Conservation (phyloP, 176 grass and related monocot species). For the Oryza punctata region DNA sequence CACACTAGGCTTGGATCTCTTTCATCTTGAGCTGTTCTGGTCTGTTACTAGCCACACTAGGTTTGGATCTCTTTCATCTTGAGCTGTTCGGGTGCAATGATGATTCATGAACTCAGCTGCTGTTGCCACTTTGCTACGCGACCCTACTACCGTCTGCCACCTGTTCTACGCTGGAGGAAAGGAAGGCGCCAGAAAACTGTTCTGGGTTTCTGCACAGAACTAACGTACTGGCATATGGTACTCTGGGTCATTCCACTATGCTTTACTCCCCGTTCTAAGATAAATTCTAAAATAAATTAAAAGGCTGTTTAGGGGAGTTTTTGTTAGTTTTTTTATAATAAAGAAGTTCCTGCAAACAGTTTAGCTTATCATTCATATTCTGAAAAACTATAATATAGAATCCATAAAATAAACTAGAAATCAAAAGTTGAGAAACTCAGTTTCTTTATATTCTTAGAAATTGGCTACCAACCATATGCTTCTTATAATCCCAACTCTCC, state of each 20-base stretch:
- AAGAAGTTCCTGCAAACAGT: too few species aligned
- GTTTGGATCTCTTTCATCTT: neutral
- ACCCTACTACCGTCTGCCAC: neutral
- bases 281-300: too few species aligned
- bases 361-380: too few species aligned
- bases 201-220: neutral
- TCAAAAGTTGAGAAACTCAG: too few species aligned
- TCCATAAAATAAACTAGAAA: too few species aligned
- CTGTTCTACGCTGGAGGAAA: neutral
- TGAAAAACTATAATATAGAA: too few species aligned
- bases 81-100: neutral
- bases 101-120: neutral
- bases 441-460: too few species aligned
- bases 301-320: too few species aligned
- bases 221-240: neutral
- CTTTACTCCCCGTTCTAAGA: too few species aligned
- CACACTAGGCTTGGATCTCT: neutral
- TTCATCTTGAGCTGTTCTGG: neutral
- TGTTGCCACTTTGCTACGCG: neutral
- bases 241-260: neutral
- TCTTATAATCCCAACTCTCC: too few species aligned
- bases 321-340: too few species aligned
- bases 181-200: neutral
- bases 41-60: neutral
- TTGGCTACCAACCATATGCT: too few species aligned